These are phyloP conservation scores for Leptoxyphium fumago DNA, from an alignment of 2,329 filamentous ascomycete species.

Conservation along the genomic window DNA sequence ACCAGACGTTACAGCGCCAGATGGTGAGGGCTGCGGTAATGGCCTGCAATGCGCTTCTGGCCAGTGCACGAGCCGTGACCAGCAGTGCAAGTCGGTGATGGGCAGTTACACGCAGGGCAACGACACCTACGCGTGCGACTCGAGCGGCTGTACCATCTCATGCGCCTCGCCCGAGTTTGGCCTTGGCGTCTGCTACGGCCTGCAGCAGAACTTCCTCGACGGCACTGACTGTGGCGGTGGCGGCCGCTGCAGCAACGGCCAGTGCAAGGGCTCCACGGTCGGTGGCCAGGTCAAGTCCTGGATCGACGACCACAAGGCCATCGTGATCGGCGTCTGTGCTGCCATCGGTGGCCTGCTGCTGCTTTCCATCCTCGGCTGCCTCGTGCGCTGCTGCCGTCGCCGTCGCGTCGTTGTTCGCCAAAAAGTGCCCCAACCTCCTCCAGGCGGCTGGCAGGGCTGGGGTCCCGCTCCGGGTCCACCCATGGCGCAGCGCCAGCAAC, in stretches of 20 bases:
- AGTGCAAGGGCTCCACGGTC: constrained; percentile 57
- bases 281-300: constrained; percentile 58
- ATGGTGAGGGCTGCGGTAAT: constrained; percentile 59
- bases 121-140: constrained; percentile 66
- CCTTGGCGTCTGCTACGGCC: constrained; percentile 50
- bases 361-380: constrained; percentile 53
- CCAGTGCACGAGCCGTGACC: constrained; percentile 83
- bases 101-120: constrained; percentile 59
- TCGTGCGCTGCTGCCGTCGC: constrained; percentile 39
- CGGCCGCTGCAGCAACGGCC: constrained; percentile 64
- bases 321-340: constrained; percentile 66
- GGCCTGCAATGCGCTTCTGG: constrained; percentile 72
- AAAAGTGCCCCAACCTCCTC: constrained; percentile 7
- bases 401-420: constrained; percentile 10
- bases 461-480: constrained; percentile 6
- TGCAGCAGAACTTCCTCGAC: constrained; percentile 87
- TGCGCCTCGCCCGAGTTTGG: constrained; percentile 60
- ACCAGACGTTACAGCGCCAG: constrained; percentile 48
- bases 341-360: constrained; percentile 61
- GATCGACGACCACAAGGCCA: constrained; percentile 60
- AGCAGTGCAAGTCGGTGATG: constrained; percentile 77
- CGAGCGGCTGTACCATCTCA: constrained; percentile 56
- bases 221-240: constrained; percentile 73
- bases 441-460: constrained; percentile 22
- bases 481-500: constrained; percentile 7